These are phyloP conservation scores for Tetrastigma voinierianum DNA, from an alignment of 164 flowering plant species.

Conservation along the genomic window DNA sequence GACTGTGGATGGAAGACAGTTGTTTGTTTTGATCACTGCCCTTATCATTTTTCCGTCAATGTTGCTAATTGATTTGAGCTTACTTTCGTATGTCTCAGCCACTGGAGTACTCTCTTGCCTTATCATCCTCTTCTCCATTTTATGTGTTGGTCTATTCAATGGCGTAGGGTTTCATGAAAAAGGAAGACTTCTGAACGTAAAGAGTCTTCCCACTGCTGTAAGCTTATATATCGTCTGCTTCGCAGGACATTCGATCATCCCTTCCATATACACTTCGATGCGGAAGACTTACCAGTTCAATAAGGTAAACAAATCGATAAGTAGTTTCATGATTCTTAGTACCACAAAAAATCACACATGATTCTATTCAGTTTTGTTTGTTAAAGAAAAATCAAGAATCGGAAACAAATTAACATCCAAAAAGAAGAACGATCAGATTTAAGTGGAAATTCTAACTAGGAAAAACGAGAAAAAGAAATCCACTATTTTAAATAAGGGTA, in stretches of 20 bases:
- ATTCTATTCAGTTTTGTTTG: too few species aligned
- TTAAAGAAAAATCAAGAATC: too few species aligned
- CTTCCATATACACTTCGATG: conserved; percentile 20
- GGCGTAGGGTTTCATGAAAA: conserved; percentile 29
- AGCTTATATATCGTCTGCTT: conserved; percentile 32
- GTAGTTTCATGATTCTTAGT: too few species aligned
- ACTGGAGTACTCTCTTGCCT: conserved; percentile 37
- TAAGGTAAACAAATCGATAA: conserved; percentile 12
- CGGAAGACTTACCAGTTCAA: neutral
- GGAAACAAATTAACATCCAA: too few species aligned
- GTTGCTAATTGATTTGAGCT: conserved; percentile 26
- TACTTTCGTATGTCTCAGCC: conserved; percentile 37
- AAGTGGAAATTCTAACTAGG: too few species aligned
- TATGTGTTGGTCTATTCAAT: conserved; percentile 28
- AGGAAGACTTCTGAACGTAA: conserved; percentile 19
- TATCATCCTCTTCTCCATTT: conserved; percentile 23
- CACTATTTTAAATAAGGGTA: too few species aligned
- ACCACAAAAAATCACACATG: too few species aligned
- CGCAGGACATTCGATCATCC: conserved; percentile 21
- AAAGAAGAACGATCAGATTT: too few species aligned
- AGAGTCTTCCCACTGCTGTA: conserved; percentile 24
- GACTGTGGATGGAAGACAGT: conserved; percentile 18
- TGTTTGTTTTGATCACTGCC: conserved; percentile 21
- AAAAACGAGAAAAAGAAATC: too few species aligned
- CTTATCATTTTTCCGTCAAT: conserved; percentile 29